Conservation (phyloP, 352 stramenopile species). For the Phytophthora pistaciae region DNA sequence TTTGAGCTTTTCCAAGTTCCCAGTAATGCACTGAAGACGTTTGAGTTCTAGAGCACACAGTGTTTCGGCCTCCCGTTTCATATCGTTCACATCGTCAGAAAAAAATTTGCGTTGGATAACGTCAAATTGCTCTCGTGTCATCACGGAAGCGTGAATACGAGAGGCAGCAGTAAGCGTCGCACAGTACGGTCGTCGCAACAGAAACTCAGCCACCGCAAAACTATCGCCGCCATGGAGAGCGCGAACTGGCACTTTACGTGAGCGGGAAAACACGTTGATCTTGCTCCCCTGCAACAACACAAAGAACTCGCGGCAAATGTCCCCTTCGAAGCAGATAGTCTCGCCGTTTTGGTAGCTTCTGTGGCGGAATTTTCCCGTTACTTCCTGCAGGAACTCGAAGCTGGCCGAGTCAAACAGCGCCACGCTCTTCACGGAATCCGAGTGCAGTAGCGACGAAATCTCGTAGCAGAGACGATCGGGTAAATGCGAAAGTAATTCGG, state of each 20-base stretch:
- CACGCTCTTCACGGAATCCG: constrained; percentile 61
- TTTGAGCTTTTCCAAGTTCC: constrained; percentile 61
- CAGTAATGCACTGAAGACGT: constrained; percentile 37
- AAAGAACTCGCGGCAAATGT: constrained; percentile 68
- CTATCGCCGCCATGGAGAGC: constrained; percentile 56
- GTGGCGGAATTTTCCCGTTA: constrained; percentile 69
- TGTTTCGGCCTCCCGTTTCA: constrained; percentile 47
- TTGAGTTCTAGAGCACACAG: constrained; percentile 44
- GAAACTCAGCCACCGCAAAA: constrained; percentile 65
- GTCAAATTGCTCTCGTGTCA: constrained; percentile 69
- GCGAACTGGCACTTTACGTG: constrained; percentile 31
- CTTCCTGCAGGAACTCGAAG: constrained; percentile 49
- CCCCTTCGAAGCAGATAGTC: constrained; percentile 53
- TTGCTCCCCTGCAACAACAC: constrained; percentile 57
- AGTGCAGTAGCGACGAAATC: constrained; percentile 69
- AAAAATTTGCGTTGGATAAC: constrained; percentile 60
- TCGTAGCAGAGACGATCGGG: constrained; percentile 63
- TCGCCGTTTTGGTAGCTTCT: constrained; percentile 67
- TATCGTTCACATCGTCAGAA: constrained; percentile 51
- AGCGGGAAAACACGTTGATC: constrained; percentile 58
- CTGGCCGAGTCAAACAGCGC: constrained; percentile 61
- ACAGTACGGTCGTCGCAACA: constrained; percentile 53
- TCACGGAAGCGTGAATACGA: constrained; percentile 55
- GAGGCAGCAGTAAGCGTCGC: constrained; percentile 50
- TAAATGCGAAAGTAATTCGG: constrained; percentile 54